Evolutionary conservation across 2,329 filamentous ascomycete genomes (phyloP).

Genomic region (Cladosporium cucumerinum): DNA sequence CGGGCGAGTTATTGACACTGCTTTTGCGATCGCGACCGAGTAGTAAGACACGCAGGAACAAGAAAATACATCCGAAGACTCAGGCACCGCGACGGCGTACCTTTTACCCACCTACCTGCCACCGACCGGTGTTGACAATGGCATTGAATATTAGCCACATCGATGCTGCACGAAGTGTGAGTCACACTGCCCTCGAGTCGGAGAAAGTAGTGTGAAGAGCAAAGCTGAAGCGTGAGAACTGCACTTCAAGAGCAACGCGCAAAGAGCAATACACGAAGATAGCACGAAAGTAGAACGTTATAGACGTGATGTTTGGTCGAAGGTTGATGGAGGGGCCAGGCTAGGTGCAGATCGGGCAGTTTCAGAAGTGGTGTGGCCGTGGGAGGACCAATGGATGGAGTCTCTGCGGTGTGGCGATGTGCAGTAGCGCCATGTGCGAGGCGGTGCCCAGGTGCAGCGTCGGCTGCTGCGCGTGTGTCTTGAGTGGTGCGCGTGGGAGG

Average conservation of each 20-base stretch:
- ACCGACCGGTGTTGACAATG: conserved; percentile 22
- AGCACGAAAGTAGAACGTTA: conserved; percentile 33
- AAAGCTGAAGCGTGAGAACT: conserved; percentile 19
- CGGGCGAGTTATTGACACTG: neutral
- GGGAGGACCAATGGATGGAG: neutral
- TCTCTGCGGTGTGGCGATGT: conserved; percentile 4
- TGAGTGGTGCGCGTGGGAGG: conserved; percentile 2
- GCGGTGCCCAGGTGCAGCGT: neutral
- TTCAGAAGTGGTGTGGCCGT: neutral
- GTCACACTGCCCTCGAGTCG: conserved; percentile 26
- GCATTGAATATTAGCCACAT: conserved; percentile 12
- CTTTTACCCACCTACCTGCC: conserved; percentile 20
- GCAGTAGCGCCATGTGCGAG: conserved; percentile 8
- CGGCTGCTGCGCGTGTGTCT: conserved; percentile 10
- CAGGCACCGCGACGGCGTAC: neutral
- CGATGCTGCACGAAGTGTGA: conserved; percentile 28
- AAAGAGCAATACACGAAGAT: conserved; percentile 30
- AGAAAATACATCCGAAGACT: neutral
- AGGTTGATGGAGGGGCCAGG: conserved; percentile 19
- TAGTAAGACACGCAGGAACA: conserved; percentile 13
- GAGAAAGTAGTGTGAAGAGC: conserved; percentile 15
- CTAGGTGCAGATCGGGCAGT: conserved; percentile 7
- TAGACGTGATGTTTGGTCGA: conserved; percentile 32
- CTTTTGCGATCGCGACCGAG: neutral
- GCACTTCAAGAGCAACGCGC: conserved; percentile 21